phyloP scores from a whole-genome alignment of 257 asterid species.

The Solanum etuberosum region DNA sequence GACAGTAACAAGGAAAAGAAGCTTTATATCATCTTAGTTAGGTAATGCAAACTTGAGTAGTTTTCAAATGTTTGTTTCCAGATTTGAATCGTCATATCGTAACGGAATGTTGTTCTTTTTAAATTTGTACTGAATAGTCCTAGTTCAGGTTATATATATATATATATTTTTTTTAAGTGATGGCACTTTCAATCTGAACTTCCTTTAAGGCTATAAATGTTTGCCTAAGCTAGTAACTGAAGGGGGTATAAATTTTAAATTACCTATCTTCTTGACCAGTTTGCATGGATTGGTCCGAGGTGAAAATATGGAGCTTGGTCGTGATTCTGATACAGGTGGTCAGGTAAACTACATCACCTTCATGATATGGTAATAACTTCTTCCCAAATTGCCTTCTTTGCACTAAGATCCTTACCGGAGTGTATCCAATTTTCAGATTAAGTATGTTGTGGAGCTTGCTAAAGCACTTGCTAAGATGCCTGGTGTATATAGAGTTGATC shows the following conservation, averaged over 20 bases:
- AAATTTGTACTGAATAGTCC: background rate
- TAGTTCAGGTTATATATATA: background rate
- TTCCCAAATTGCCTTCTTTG: background rate
- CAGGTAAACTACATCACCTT: conserved; percentile 30
- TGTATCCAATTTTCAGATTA: conserved; percentile 35
- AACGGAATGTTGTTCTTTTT: background rate
- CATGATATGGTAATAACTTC: background rate
- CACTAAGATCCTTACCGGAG: background rate
- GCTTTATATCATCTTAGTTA: conserved; percentile 60
- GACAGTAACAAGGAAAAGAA: conserved; percentile 56
- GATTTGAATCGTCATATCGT: background rate
- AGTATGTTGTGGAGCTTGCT: conserved; percentile 75
- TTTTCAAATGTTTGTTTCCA: background rate
- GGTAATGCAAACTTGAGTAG: conserved; percentile 23
- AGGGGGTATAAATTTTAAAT: background rate
- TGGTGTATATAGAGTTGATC: conserved; percentile 69
- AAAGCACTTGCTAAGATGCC: conserved; percentile 75
- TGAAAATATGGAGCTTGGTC: conserved; percentile 91
- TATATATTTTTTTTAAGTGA: background rate
- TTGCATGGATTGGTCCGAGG: conserved; percentile 84
- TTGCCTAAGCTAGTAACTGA: background rate
- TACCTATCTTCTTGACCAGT: conserved; percentile 22
- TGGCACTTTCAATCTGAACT: background rate
- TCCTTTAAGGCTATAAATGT: background rate
- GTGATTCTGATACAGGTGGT: conserved; percentile 89